These are phyloP conservation scores for Leptographium lundbergii DNA, from an alignment of 2,329 filamentous ascomycete genomes.

Conservation along the genomic window DNA sequence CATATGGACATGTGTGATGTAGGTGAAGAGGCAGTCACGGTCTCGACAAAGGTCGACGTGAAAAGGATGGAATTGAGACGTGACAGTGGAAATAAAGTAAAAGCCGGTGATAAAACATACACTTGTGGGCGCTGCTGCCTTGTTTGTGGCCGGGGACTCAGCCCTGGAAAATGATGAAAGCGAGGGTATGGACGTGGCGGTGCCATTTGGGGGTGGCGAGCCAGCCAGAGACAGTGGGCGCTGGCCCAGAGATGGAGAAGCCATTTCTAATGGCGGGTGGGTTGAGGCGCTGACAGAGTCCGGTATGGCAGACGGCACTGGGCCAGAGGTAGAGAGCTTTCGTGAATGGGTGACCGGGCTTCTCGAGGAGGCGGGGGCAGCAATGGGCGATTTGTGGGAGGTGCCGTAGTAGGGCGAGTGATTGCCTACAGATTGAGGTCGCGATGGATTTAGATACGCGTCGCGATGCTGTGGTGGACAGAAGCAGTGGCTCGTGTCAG, in stretches of 20 bases:
- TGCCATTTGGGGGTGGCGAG: constrained; percentile 28
- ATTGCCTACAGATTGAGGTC: constrained; percentile 17
- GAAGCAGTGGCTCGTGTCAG: constrained; percentile 7
- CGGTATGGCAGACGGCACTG: not conserved
- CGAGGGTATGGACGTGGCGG: constrained; percentile 16
- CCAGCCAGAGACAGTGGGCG: constrained; percentile 22
- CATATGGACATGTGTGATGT: not conserved
- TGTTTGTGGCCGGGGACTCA: constrained; percentile 28
- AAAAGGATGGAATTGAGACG: not conserved
- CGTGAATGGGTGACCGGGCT: constrained; percentile 37
- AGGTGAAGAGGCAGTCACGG: not conserved
- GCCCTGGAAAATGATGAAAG: constrained; percentile 24
- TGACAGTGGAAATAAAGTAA: not conserved
- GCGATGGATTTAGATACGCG: constrained; percentile 33
- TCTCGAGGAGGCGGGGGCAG: constrained; percentile 30
- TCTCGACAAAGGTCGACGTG: not conserved
- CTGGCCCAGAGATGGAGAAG: constrained; percentile 36
- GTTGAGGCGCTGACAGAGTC: constrained; percentile 24
- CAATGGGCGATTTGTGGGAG: constrained; percentile 35
- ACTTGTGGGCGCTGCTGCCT: constrained; percentile 24
- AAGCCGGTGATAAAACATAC: constrained; percentile 17
- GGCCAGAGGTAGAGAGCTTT: constrained; percentile 13
- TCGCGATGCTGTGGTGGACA: constrained; percentile 32
- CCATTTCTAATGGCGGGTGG: constrained; percentile 24
- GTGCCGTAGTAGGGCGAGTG: constrained; percentile 33